Evolutionary conservation across 345 rosid species (phyloP).

Genomic region (Ceriops zippeliana): DNA sequence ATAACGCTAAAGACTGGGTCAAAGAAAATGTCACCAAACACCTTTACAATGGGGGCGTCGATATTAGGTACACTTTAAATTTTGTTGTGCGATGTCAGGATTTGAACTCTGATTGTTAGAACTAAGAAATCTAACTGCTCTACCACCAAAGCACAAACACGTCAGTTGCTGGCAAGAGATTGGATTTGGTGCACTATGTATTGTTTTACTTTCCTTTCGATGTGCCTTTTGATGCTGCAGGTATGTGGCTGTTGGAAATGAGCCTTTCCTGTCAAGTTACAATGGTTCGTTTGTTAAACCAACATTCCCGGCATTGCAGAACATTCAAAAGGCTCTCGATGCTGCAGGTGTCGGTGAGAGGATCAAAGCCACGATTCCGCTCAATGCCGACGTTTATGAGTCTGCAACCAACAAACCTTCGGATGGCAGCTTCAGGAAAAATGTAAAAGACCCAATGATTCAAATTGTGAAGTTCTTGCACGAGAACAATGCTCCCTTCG

Average conservation of each 20-base stretch:
- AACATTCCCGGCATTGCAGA: constrained; percentile 58
- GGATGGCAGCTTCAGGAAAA: constrained; percentile 51
- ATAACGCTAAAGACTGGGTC: constrained; percentile 66
- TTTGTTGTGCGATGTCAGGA: too few species aligned
- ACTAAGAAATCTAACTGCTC: too few species aligned
- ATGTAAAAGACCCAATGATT: constrained; percentile 40
- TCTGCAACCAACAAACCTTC: constrained; percentile 58
- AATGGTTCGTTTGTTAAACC: constrained; percentile 42
- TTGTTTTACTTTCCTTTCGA: neutral
- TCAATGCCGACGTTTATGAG: constrained; percentile 77
- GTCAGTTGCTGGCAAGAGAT: neutral
- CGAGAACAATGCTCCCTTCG: constrained; percentile 50
- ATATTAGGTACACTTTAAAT: constrained; percentile 46
- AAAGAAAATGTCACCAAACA: constrained; percentile 55
- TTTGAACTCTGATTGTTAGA: too few species aligned
- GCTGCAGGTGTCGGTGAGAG: constrained; percentile 48
- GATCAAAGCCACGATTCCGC: constrained; percentile 62
- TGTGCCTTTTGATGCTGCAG: constrained; percentile 26
- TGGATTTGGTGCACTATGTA: neutral
- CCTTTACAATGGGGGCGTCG: constrained; percentile 44
- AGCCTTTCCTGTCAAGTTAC: constrained; percentile 71
- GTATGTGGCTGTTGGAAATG: constrained; percentile 86
- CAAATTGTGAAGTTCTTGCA: constrained; percentile 41
- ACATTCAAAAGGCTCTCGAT: constrained; percentile 65
- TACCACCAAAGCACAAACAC: too few species aligned